A percentile compares a stretch with the other conserved stretches of the same genome.
These are phyloP conservation scores for Vinca major DNA, from an alignment of 305 asterid genomes.

Conservation along the genomic window DNA sequence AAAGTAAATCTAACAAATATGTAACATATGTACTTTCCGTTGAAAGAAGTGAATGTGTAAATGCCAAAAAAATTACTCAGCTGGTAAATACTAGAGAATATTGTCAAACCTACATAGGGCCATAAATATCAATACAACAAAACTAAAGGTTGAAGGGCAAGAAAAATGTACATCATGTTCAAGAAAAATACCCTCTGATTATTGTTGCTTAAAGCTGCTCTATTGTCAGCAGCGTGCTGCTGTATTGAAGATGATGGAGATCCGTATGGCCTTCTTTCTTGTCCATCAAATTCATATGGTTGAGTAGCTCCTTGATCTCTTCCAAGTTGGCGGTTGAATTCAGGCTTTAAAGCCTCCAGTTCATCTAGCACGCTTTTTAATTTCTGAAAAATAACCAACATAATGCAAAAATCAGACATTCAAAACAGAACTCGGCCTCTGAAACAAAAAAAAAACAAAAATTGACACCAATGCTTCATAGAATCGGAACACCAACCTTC, in stretches of 20 bases:
- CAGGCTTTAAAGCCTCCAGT: conserved; percentile 67
- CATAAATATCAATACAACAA: not conserved
- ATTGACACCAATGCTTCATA: not conserved
- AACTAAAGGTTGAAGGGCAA: not conserved
- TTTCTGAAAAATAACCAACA: conserved; percentile 38
- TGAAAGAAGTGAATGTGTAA: not conserved
- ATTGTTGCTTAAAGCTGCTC: conserved; percentile 30
- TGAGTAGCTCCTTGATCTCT: conserved; percentile 31
- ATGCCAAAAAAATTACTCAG: not conserved
- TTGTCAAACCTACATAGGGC: not conserved
- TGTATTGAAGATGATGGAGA: conserved; percentile 23
- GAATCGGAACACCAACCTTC: conserved; percentile 36
- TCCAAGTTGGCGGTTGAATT: conserved; percentile 38
- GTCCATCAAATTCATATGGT: conserved; percentile 29
- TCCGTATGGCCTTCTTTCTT: conserved; percentile 26
- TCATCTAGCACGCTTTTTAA: conserved; percentile 51
- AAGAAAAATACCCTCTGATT: conserved; percentile 42
- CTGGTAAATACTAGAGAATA: not conserved
- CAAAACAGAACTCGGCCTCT: not conserved
- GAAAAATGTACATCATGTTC: conserved; percentile 9
- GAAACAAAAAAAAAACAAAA: not conserved
- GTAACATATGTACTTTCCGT: not conserved
- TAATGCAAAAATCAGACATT: conserved; percentile 16
- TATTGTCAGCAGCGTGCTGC: conserved; percentile 22
- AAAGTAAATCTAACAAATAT: not conserved